Conservation (phyloP, 345 rosid genomes). For the Gossypium raimondii region DNA sequence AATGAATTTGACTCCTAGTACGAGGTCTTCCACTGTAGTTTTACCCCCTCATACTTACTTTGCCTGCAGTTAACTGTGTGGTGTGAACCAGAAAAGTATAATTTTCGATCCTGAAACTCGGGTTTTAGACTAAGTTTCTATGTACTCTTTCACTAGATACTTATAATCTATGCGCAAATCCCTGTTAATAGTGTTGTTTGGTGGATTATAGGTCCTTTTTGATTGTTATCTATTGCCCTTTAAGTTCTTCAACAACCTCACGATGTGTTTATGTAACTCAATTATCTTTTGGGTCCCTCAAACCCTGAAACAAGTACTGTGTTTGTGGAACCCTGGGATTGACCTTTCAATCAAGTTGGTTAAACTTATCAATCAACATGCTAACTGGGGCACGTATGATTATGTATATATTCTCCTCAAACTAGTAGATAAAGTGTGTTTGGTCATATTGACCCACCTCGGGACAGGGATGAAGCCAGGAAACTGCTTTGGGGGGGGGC, state of each 20-base stretch:
- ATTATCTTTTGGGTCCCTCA: neutral
- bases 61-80: neutral
- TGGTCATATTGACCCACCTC: neutral
- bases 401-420: neutral
- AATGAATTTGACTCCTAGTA: too few relatives aligned
- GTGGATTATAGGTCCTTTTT: neutral
- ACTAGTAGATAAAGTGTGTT: neutral
- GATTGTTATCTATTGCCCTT: neutral
- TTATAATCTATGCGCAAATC: neutral
- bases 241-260: neutral
- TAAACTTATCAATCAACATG: neutral
- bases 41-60: neutral
- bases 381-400: neutral
- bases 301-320: neutral
- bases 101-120: neutral
- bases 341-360: constrained; percentile 13
- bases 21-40: too few relatives aligned
- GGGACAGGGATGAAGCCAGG: too few relatives aligned
- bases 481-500: too few relatives aligned
- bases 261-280: neutral
- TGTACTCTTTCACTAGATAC: neutral
- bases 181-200: neutral
- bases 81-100: neutral
- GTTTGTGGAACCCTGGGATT: constrained; percentile 9
- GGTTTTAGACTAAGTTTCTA: neutral